Conservation (phyloP, 1,284 basidiomycete genomes). For the Moniliella sp. region DNA sequence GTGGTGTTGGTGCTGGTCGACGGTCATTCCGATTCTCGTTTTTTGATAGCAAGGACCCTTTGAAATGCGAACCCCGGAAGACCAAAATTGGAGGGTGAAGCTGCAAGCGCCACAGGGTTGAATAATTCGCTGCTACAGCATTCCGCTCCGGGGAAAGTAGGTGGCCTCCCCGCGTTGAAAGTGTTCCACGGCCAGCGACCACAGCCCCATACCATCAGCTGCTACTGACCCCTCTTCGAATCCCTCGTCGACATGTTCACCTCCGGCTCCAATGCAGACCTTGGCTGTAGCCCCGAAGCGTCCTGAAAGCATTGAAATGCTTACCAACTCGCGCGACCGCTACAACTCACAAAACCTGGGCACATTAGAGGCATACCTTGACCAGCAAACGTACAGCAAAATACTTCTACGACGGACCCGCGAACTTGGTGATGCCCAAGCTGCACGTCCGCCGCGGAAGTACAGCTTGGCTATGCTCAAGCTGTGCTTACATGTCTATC, state of each 20-base stretch:
- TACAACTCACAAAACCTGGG: slow-evolving; percentile 83
- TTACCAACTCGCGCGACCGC: slow-evolving; percentile 44
- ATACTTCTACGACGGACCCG: slow-evolving; percentile 82
- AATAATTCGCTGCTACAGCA: slow-evolving; percentile 8
- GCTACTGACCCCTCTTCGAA: not conserved
- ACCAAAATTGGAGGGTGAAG: not conserved
- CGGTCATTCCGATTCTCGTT: slow-evolving; percentile 1
- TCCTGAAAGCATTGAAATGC: not conserved
- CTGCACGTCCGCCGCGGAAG: too few relatives aligned
- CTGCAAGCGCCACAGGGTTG: not conserved
- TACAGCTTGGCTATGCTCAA: too few relatives aligned
- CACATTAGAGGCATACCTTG: slow-evolving; percentile 81
- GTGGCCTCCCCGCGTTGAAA: slow-evolving; percentile 12
- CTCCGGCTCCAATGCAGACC: not conserved
- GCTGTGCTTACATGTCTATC: too few relatives aligned
- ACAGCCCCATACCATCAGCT: not conserved
- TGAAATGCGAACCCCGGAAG: not conserved
- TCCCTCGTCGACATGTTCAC: not conserved
- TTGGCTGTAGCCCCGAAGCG: not conserved
- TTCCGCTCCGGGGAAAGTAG: slow-evolving; percentile 28
- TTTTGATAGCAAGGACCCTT: not conserved
- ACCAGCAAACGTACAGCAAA: slow-evolving; percentile 64
- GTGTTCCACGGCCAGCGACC: not conserved
- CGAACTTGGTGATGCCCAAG: slow-evolving; percentile 70
- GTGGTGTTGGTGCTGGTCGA: slow-evolving; percentile 5